A percentile compares a stretch with the other conserved stretches of the same genome.
These are phyloP conservation scores for Chaetomium olivaceum DNA, from an alignment of 2,329 filamentous ascomycete genomes.

Conservation along the genomic window DNA sequence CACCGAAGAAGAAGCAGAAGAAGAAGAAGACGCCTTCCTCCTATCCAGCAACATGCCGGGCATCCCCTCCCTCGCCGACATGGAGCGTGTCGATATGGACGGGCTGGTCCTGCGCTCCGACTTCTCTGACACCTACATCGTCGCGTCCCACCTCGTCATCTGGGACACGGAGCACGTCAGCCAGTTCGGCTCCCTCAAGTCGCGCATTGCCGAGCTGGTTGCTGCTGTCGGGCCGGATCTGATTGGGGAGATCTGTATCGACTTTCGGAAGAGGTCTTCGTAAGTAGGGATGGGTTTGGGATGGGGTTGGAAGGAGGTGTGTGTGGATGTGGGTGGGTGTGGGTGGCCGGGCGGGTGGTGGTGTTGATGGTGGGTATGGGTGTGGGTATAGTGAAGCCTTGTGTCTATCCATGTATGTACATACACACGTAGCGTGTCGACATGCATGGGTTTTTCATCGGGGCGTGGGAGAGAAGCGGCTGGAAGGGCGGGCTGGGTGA, in stretches of 20 bases:
- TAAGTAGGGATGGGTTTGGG: not conserved
- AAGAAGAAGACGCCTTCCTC: slow-evolving; percentile 42
- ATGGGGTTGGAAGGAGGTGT: not conserved
- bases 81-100: slow-evolving; percentile 59
- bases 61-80: slow-evolving; percentile 55
- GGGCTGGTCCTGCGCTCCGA: slow-evolving; percentile 57
- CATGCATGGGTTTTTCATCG: not conserved
- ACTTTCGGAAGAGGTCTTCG: slow-evolving; percentile 44
- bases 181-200: slow-evolving; percentile 56
- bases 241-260: slow-evolving; percentile 57
- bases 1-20: slow-evolving; percentile 16
- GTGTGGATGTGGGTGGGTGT: not conserved
- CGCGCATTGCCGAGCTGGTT: slow-evolving; percentile 65
- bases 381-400: not conserved
- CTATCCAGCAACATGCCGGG: slow-evolving; percentile 68
- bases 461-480: not conserved
- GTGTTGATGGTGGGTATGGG: not conserved
- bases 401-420: not conserved
- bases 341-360: not conserved
- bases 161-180: slow-evolving; percentile 59
- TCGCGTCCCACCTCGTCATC: slow-evolving; percentile 53
- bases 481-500: not conserved
- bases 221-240: slow-evolving; percentile 65
- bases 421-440: not conserved
- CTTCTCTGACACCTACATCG: slow-evolving; percentile 41